phyloP scores from a whole-genome alignment of 73 alveolate genomes.

The Effrenium voratum region DNA sequence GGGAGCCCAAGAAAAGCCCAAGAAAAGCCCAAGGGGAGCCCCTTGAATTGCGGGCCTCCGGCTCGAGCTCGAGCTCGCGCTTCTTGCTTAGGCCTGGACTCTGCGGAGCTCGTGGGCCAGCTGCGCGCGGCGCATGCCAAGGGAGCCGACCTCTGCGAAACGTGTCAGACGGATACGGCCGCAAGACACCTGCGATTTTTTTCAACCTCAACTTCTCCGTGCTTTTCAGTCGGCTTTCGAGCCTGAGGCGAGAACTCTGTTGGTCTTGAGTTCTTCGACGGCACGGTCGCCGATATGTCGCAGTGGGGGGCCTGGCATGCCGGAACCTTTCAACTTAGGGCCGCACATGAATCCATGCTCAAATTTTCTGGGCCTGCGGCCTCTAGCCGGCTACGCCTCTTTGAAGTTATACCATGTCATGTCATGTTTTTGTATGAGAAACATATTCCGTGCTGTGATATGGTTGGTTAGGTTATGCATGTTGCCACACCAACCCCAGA shows the following conservation, averaged over 20 bases:
- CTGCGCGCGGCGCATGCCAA: constrained; percentile 97
- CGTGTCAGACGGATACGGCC: constrained; percentile 73
- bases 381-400: neutral
- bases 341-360: neutral
- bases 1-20: constrained; percentile 98
- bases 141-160: constrained; percentile 95
- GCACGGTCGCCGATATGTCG: constrained; percentile 74
- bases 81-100: constrained; percentile 94
- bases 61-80: no score
- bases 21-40: constrained; percentile 96
- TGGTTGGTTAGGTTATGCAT: neutral
- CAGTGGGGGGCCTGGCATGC: constrained; percentile 32
- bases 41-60: no score
- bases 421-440: neutral
- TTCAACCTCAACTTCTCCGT: neutral
- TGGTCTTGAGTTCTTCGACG: constrained; percentile 70
- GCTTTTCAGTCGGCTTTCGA: neutral
- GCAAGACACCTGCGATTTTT: constrained; percentile 43
- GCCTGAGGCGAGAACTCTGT: constrained; percentile 68
- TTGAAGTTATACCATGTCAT: neutral
- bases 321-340: neutral
- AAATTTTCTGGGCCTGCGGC: neutral
- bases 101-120: constrained; percentile 98
- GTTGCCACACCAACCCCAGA: no score
- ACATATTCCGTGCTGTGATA: neutral